phyloP scores from a whole-genome alignment of 331 rosid genomes.

The Rhamnella rubrinervis region DNA sequence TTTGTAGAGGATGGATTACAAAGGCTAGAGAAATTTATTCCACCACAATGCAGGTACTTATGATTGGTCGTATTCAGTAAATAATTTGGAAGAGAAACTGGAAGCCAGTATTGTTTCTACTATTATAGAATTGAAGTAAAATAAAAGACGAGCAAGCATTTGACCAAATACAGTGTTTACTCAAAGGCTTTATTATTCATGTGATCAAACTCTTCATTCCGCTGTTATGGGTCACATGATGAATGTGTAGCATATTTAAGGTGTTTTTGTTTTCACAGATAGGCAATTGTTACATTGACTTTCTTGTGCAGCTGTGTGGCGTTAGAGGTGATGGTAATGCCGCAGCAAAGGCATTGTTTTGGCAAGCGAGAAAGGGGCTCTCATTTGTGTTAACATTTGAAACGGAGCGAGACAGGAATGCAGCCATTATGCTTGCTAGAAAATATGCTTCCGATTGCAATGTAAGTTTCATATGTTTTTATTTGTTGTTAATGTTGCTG shows the following conservation, averaged over 20 bases:
- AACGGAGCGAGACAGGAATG: constrained; percentile 86
- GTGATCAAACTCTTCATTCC: neutral
- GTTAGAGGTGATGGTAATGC: constrained; percentile 50
- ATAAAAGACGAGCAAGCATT: too few species aligned
- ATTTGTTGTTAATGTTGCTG: neutral
- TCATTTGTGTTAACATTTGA: constrained; percentile 75
- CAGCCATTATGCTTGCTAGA: constrained; percentile 75
- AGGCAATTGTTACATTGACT: neutral
- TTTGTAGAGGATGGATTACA: constrained; percentile 94
- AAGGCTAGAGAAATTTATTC: constrained; percentile 95
- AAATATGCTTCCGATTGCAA: constrained; percentile 89
- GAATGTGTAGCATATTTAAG: too few species aligned
- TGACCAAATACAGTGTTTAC: too few species aligned
- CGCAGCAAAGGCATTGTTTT: constrained; percentile 69
- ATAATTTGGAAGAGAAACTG: too few species aligned
- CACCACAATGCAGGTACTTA: constrained; percentile 76
- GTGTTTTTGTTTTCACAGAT: neutral
- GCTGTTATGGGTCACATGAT: too few species aligned
- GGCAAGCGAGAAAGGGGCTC: constrained; percentile 93
- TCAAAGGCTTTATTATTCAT: too few species aligned
- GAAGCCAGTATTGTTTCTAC: too few species aligned
- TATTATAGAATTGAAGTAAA: too few species aligned
- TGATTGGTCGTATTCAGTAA: neutral
- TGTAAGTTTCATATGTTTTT: constrained; percentile 42
- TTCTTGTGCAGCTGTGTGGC: constrained; percentile 59